Evolutionary conservation across 2,329 filamentous ascomycete species (phyloP).

Genomic region (Coniochaeta pulveracea): DNA sequence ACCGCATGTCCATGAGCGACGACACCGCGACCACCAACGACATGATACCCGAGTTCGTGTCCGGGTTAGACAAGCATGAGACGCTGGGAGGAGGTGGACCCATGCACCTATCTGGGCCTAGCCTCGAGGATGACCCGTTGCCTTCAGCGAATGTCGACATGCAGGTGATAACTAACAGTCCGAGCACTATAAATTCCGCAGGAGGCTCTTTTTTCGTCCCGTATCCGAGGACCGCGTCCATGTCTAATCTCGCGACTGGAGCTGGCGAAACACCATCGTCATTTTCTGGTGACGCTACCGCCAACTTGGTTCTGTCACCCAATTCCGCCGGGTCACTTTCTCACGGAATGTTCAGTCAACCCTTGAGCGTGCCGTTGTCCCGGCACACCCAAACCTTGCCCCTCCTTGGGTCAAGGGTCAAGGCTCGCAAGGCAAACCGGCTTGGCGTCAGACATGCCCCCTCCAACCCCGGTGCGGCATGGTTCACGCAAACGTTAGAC

Average conservation of each 20-base stretch:
- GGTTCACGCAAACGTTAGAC: conserved; percentile 11
- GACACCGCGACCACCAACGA: conserved; percentile 5
- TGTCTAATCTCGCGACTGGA: no score
- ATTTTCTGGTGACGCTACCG: conserved; percentile 3
- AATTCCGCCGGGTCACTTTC: conserved; percentile 32
- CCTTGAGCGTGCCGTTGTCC: conserved; percentile 25
- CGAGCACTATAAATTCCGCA: conserved; percentile 17
- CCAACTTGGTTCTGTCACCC: conserved; percentile 17
- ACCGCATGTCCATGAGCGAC: no score
- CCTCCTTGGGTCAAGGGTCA: conserved; percentile 24
- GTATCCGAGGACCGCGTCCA: neutral
- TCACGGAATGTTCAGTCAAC: conserved; percentile 36
- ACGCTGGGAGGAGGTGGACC: conserved; percentile 7
- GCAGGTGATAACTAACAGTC: conserved; percentile 31
- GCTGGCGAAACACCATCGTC: no score
- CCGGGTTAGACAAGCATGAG: neutral
- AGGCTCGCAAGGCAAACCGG: conserved; percentile 32
- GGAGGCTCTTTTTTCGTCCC: neutral
- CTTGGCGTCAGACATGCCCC: conserved; percentile 12
- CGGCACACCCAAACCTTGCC: conserved; percentile 18
- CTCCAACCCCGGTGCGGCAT: conserved; percentile 7
- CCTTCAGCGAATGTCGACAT: conserved; percentile 8
- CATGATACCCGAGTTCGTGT: conserved; percentile 5
- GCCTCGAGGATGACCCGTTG: conserved; percentile 21
- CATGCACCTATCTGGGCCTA: conserved; percentile 17